These are phyloP conservation scores for Stenocarpella maydis DNA, from an alignment of 2,329 filamentous ascomycete genomes.

Conservation along the genomic window DNA sequence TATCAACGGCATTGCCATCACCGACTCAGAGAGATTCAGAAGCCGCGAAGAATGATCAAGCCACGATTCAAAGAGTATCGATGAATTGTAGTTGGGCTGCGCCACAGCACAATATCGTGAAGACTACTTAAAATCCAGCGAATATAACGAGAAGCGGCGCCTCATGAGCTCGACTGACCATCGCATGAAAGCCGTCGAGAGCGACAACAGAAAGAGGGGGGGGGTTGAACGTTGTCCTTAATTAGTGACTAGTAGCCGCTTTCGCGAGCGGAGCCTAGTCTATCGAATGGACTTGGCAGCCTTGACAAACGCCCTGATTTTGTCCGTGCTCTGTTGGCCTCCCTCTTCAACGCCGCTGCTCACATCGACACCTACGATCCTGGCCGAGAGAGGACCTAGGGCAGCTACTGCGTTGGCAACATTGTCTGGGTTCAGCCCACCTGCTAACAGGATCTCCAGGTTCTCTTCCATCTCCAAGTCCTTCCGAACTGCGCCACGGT, in stretches of 20 bases:
- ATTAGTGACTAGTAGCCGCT: background rate
- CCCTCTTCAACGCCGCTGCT: slow-evolving; percentile 91
- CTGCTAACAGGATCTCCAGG: slow-evolving; percentile 83
- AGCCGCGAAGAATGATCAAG: background rate
- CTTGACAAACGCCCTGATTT: slow-evolving; percentile 82
- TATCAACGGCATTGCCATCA: background rate
- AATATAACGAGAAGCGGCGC: background rate
- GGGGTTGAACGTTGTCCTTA: background rate
- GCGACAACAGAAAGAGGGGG: background rate
- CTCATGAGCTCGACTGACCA: background rate
- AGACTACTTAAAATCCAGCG: background rate
- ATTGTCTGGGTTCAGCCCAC: slow-evolving; percentile 83
- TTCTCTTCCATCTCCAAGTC: slow-evolving; percentile 72
- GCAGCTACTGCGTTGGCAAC: slow-evolving; percentile 71
- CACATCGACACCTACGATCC: slow-evolving; percentile 86
- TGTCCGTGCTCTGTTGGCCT: slow-evolving; percentile 81
- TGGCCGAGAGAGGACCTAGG: slow-evolving; percentile 65
- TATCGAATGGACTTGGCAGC: slow-evolving; percentile 71
- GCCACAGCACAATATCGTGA: background rate
- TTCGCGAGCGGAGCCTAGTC: slow-evolving; percentile 42
- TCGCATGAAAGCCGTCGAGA: background rate
- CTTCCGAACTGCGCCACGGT: slow-evolving; percentile 73
- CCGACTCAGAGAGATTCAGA: background rate
- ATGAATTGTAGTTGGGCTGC: background rate
- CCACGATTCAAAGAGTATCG: background rate